A percentile compares a stretch with the other conserved stretches of the same genome.
Evolutionary conservation across 1,284 basidiomycete species (phyloP).

Genomic region (Anthracocystis setariae): DNA sequence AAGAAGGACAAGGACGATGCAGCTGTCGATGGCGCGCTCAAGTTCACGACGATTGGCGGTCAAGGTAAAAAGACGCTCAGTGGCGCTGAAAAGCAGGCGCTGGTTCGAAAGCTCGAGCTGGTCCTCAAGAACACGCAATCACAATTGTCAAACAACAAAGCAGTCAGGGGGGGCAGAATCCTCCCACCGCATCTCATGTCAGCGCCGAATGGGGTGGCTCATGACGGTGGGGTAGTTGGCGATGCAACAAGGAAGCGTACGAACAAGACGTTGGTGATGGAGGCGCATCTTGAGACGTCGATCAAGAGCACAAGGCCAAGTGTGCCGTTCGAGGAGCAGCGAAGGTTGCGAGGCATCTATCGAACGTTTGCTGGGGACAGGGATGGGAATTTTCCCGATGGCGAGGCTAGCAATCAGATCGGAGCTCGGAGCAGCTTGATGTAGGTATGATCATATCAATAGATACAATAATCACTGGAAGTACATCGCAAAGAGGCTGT

Average conservation of each 20-base stretch:
- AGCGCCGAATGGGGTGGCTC: background rate
- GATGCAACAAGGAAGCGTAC: conserved; percentile 2
- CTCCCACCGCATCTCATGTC: conserved; percentile 15
- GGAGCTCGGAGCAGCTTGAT: conserved; percentile 63
- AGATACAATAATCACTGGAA: no score
- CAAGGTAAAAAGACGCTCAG: conserved; percentile 45
- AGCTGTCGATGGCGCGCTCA: conserved; percentile 23
- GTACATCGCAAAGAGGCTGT: no score
- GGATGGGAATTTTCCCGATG: conserved; percentile 60
- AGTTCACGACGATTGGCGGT: conserved; percentile 26
- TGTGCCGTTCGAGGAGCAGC: conserved; percentile 60
- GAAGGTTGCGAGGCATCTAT: conserved; percentile 57
- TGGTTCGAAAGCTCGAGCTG: conserved; percentile 50
- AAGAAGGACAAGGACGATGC: conserved; percentile 11
- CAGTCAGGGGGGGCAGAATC: conserved; percentile 5
- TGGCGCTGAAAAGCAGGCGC: conserved; percentile 54
- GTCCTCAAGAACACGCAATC: conserved; percentile 36
- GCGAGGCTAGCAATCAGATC: conserved; percentile 55
- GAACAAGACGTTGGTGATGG: conserved; percentile 45
- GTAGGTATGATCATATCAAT: conserved; percentile 28
- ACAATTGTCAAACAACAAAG: conserved; percentile 1
- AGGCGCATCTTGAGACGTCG: conserved; percentile 54
- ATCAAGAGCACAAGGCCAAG: conserved; percentile 60
- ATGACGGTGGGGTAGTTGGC: background rate
- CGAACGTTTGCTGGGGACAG: conserved; percentile 61